phyloP scores from a whole-genome alignment of 371 early-diverging fungal species.

The Cokeromyces recurvatus region DNA sequence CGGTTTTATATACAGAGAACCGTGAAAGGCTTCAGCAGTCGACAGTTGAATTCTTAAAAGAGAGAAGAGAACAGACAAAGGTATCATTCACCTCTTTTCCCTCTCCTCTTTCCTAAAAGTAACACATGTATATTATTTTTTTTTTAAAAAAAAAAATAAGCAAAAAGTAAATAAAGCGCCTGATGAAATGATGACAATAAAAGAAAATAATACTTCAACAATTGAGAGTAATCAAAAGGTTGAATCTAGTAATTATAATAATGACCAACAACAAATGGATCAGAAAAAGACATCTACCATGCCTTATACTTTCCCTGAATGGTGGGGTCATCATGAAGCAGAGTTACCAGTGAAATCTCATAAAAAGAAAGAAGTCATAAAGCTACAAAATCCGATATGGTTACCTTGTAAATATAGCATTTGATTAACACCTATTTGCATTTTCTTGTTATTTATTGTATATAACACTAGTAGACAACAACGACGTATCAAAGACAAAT shows the following conservation, averaged over 20 bases:
- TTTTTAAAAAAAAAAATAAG: no score
- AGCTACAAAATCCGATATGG: not conserved
- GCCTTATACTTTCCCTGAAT: constrained; percentile 38
- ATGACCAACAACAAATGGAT: constrained; percentile 2
- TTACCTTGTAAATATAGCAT: no score
- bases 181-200: no score
- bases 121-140: no score
- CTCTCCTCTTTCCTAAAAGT: no score
- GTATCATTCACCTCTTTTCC: no score
- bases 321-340: constrained; percentile 36
- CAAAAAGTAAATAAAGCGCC: no score
- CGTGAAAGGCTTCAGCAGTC: constrained; percentile 26
- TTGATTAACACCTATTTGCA: no score
- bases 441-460: no score
- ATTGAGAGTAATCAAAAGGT: not conserved
- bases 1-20: constrained; percentile 45
- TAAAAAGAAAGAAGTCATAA: not conserved
- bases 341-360: constrained; percentile 3
- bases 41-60: constrained; percentile 20
- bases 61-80: constrained; percentile 8
- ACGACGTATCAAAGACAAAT: not conserved
- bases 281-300: constrained; percentile 10
- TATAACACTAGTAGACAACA: not conserved
- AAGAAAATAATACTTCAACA: not conserved
- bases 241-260: no score